Conservation (phyloP, 2,329 filamentous ascomycete genomes). For the Alternaria alternata region DNA sequence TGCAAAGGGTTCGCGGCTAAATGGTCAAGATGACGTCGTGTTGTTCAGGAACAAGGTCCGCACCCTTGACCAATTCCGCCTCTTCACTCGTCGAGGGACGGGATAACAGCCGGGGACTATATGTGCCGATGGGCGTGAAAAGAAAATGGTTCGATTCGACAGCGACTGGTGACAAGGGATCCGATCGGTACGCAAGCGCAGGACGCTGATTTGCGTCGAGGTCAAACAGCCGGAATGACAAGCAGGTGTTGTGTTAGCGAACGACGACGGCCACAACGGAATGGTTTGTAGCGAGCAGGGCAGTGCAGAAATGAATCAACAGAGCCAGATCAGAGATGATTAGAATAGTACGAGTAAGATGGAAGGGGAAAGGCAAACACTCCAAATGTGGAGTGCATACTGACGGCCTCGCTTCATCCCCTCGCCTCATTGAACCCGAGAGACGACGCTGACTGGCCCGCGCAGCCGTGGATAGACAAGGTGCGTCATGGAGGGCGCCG, state of each 20-base stretch:
- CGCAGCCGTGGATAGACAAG: slow-evolving; percentile 5
- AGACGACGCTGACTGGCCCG: slow-evolving; percentile 7
- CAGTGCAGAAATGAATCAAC: slow-evolving; percentile 8
- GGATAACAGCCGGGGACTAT: slow-evolving; percentile 1
- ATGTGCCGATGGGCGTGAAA: neutral
- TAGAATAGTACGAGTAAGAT: neutral
- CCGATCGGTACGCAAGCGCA: neutral
- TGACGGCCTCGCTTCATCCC: neutral
- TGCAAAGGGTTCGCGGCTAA: slow-evolving; percentile 2
- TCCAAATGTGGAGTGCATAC: slow-evolving; percentile 4
- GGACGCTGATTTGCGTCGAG: slow-evolving; percentile 9
- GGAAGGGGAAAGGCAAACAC: slow-evolving; percentile 2
- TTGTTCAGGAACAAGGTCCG: slow-evolving; percentile 23
- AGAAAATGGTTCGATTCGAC: slow-evolving; percentile 1
- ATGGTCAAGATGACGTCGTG: slow-evolving; percentile 32
- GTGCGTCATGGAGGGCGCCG: slow-evolving; percentile 42
- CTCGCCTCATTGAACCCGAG: neutral
- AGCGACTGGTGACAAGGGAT: slow-evolving; percentile 4
- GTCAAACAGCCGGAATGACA: slow-evolving; percentile 8
- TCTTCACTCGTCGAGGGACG: neutral
- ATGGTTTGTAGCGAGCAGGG: neutral
- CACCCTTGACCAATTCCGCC: slow-evolving; percentile 4
- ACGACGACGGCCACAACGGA: neutral
- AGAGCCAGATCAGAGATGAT: neutral
- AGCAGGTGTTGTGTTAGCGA: neutral